These are phyloP conservation scores for Puccinia coronata DNA, from an alignment of 1,284 basidiomycete species.

Conservation along the genomic window DNA sequence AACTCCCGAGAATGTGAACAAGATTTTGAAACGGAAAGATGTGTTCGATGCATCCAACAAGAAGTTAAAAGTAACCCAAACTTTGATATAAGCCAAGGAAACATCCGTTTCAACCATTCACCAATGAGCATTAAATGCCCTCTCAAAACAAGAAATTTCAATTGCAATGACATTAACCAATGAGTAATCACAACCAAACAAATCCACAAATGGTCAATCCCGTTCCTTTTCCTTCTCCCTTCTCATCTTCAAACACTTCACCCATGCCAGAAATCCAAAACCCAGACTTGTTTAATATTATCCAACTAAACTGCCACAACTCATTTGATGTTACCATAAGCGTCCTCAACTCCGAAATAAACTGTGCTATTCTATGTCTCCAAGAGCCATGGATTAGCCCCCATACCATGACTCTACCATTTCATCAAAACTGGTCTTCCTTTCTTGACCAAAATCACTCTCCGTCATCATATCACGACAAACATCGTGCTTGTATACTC, in stretches of 20 bases:
- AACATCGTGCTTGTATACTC: not conserved
- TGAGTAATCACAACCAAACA: too few species aligned
- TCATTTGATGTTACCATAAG: too few species aligned
- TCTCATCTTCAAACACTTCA: not conserved
- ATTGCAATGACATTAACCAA: too few species aligned
- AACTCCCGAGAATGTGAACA: not conserved
- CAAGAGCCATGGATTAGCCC: too few species aligned
- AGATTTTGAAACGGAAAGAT: too few species aligned
- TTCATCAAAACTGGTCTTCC: not conserved
- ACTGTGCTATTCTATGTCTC: too few species aligned
- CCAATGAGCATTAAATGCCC: too few species aligned
- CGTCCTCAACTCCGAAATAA: too few species aligned
- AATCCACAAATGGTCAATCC: not conserved
- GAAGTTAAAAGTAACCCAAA: not conserved
- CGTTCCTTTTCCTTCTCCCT: not conserved
- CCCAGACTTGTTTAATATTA: too few species aligned
- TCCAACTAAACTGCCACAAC: too few species aligned
- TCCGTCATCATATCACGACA: not conserved
- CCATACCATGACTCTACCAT: too few species aligned
- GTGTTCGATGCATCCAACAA: conserved; percentile 6
- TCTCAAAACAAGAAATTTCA: too few species aligned
- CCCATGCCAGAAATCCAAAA: conserved; percentile 1
- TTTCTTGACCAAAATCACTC: not conserved
- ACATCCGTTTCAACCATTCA: not conserved
- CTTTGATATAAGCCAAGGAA: not conserved